A percentile compares a stretch with the other conserved stretches of the same genome.
Evolutionary conservation across 495 filamentous ascomycete species (phyloP).

Genomic region (Penicillium cosmopolitanum): DNA sequence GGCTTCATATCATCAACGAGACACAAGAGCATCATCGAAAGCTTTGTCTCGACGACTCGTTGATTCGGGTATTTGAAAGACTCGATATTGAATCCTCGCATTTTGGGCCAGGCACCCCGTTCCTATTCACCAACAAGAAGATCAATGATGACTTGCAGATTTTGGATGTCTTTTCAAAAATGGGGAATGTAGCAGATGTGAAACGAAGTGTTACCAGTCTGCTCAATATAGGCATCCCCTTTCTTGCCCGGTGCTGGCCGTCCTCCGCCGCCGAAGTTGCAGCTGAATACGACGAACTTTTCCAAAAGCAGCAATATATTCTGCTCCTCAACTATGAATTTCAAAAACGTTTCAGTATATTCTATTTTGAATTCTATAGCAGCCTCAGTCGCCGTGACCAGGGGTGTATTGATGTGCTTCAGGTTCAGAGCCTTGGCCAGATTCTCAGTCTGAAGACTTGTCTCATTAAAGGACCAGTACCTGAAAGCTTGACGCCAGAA

Average conservation of each 20-base stretch:
- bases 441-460: slow-evolving; percentile 19
- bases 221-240: slow-evolving; percentile 19
- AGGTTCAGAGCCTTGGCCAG: slow-evolving; percentile 14
- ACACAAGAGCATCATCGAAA: slow-evolving; percentile 5
- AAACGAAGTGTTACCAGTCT: slow-evolving; percentile 12
- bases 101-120: slow-evolving; percentile 15
- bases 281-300: slow-evolving; percentile 13
- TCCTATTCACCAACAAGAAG: neutral
- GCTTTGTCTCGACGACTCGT: slow-evolving; percentile 9
- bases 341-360: slow-evolving; percentile 11
- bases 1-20: slow-evolving; percentile 25
- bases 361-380: slow-evolving; percentile 5
- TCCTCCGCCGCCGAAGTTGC: slow-evolving; percentile 16
- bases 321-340: slow-evolving; percentile 13
- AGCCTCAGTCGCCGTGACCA: slow-evolving; percentile 8
- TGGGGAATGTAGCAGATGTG: slow-evolving; percentile 8
- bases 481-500: slow-evolving; percentile 8
- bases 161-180: neutral
- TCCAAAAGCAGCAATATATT: slow-evolving; percentile 15
- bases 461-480: slow-evolving; percentile 14
- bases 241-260: slow-evolving; percentile 23
- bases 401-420: slow-evolving; percentile 9
- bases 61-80: slow-evolving; percentile 16
- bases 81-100: slow-evolving; percentile 23
- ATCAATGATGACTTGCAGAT: neutral